phyloP scores from a whole-genome alignment of 2,329 filamentous ascomycete species.

The Sporothrix phasma region DNA sequence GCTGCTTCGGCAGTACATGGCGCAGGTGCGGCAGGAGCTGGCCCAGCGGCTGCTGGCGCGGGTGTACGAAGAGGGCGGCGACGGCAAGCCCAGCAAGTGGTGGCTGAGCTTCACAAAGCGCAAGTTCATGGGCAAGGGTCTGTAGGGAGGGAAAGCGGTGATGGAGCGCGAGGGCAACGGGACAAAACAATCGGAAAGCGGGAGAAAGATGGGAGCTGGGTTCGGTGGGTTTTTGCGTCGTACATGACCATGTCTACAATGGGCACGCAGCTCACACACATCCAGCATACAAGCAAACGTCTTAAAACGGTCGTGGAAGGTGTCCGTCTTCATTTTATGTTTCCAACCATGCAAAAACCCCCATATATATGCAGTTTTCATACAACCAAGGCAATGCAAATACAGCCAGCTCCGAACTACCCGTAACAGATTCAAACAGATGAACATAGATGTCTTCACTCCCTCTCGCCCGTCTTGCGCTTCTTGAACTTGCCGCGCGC shows the following conservation, averaged over 20 bases:
- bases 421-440: not conserved
- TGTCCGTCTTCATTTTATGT: not conserved
- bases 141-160: constrained; percentile 35
- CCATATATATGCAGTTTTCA: not conserved
- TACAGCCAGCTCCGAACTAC: not conserved
- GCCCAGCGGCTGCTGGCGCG: constrained; percentile 71
- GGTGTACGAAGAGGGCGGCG: constrained; percentile 68
- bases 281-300: not conserved
- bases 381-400: not conserved
- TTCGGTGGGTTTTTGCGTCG: not conserved
- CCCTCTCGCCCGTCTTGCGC: constrained; percentile 34
- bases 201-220: not conserved
- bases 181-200: not conserved
- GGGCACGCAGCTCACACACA: not conserved
- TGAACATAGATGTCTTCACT: not conserved
- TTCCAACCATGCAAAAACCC: not conserved
- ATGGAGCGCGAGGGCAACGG: not conserved
- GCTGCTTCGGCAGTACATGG: constrained; percentile 76
- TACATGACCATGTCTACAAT: not conserved
- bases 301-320: too few relatives aligned
- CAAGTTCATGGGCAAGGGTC: constrained; percentile 97
- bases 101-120: constrained; percentile 98
- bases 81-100: constrained; percentile 72
- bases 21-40: constrained; percentile 88
- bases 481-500: constrained; percentile 72